Evolutionary conservation across 106 monocot species (phyloP), one percentile per base, ranked within the genome.

Genomic region (Iris macrosiphon): DNA sequence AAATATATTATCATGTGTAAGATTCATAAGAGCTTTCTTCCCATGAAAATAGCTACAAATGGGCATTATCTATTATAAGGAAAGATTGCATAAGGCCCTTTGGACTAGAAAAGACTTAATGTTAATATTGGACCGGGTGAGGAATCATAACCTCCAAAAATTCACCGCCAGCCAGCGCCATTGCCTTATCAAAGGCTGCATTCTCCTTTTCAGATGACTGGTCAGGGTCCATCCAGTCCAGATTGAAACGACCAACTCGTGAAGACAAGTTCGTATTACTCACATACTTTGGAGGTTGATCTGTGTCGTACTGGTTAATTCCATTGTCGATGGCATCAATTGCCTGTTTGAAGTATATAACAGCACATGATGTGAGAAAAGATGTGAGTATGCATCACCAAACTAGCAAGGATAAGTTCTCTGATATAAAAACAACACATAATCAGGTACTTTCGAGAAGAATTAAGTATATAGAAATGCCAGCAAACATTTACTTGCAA

Each of bases 241-340:
- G 66, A 57, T 98, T 98, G 26, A 91, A 69, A 35, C 80, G 79
- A 0, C 80, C 79, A 67, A 98, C 83, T 48, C 96, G 60, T 37
- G 90, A 87, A 56, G 96, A 87, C 61, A 98, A 71, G 61, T 68
- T 42, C 31, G 90, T 87, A 61, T 98, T 87, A 45, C 76, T 91
- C 44, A 98, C 80, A 49, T 91, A 98, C 55, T 76, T 98, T 45
- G 90, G 80, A 47, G 86, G 79, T 45, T 72, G 80, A 39, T 98
- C 90, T 10, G 90, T 83, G 39, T 87, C 87, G 45, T 73, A 90
- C 45, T 80, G 82, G 57, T 80, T 90, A 49, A 98, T 72, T n/a
- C 96, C 96, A 60, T 98, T 98, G 70, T 98, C 96, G 68, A 87
- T 81, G 21, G 96, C 96, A 78, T 98, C 96, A 55, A 98, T 69